Conservation (phyloP, 2,329 filamentous ascomycete genomes). For the Talaromyces sp. region DNA sequence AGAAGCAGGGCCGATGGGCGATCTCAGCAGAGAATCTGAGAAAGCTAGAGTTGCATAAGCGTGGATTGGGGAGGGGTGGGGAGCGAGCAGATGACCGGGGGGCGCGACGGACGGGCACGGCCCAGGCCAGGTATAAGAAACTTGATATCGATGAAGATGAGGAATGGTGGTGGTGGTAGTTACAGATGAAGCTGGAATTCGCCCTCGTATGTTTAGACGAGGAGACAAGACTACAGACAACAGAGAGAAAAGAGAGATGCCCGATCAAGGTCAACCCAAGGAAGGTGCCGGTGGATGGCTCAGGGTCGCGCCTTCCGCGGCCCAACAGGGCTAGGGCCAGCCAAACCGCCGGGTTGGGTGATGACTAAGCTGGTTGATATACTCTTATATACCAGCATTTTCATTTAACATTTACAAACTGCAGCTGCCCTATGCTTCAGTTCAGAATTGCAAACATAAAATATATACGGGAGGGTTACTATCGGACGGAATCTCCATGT, state of each 20-base stretch:
- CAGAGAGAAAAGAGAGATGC: background rate
- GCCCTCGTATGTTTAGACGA: background rate
- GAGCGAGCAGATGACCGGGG: background rate
- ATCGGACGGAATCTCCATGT: background rate
- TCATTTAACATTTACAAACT: too few relatives aligned
- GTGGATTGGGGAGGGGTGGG: background rate
- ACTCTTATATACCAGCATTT: too few relatives aligned
- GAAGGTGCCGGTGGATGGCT: background rate
- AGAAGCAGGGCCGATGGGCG: background rate
- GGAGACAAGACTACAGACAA: too few relatives aligned
- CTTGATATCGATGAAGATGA: background rate
- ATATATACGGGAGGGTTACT: background rate
- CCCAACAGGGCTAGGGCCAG: background rate
- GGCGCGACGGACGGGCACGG: background rate
- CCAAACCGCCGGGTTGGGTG: background rate
- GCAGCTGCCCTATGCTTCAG: too few relatives aligned
- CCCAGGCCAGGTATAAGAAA: background rate
- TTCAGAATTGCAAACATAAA: too few relatives aligned
- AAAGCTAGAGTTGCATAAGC: slow-evolving; percentile 1
- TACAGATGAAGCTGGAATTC: background rate
- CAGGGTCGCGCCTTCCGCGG: background rate
- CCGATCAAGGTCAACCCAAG: background rate
- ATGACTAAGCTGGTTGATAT: background rate
- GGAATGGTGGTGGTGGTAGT: background rate
- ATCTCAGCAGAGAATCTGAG: background rate